These are phyloP conservation scores for Penicillium diatomitis DNA, from an alignment of 495 filamentous ascomycete genomes.

Conservation along the genomic window DNA sequence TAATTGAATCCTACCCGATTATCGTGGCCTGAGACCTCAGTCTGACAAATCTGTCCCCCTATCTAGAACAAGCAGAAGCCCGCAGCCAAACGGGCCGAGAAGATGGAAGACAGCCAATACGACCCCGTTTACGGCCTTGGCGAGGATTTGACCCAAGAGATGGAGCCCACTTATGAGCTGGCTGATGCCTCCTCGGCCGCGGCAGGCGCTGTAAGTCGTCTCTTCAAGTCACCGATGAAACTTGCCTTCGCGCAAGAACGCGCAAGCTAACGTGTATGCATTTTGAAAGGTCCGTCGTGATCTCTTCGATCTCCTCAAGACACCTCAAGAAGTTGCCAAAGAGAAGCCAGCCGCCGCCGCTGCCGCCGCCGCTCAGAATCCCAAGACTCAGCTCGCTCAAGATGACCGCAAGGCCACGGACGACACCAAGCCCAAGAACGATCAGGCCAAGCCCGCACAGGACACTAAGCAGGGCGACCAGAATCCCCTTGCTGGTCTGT, in stretches of 20 bases:
- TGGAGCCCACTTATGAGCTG: neutral
- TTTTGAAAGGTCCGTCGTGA: neutral
- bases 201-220: neutral
- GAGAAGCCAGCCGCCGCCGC: neutral
- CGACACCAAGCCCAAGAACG: neutral
- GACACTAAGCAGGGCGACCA: conserved; percentile 1
- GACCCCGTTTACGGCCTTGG: neutral
- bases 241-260: neutral
- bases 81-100: neutral
- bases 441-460: neutral
- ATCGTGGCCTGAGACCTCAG: too few species aligned
- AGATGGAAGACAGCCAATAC: neutral
- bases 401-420: neutral
- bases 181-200: neutral
- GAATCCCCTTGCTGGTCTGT: conserved; percentile 4
- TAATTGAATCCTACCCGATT: too few species aligned
- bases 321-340: neutral
- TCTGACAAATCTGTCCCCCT: too few species aligned
- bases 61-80: neutral
- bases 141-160: neutral
- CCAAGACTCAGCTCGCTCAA: neutral
- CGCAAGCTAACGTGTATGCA: neutral
- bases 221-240: neutral
- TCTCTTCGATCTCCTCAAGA: neutral
- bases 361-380: neutral